These are phyloP conservation scores for Cydonia oblonga DNA, from an alignment of 331 rosid genomes.

Conservation along the genomic window DNA sequence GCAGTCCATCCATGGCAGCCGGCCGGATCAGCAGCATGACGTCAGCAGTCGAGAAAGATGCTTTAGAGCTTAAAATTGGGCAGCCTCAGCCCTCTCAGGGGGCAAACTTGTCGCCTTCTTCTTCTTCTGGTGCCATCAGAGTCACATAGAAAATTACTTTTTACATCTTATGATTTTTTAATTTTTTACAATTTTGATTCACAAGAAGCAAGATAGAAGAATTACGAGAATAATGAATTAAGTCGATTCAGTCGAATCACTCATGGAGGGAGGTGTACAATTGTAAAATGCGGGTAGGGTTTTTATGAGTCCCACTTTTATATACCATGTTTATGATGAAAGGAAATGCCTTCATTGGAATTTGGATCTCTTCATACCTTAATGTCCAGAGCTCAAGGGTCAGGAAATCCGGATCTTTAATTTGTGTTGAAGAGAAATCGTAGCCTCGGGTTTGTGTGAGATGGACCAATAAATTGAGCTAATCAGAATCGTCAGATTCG, in stretches of 20 bases:
- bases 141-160: constrained; percentile 8
- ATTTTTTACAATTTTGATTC: neutral
- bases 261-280: neutral
- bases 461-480: too few relatives aligned
- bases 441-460: too few relatives aligned
- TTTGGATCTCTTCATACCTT: too few relatives aligned
- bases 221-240: neutral
- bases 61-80: constrained; percentile 33
- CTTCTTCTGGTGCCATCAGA: constrained; percentile 30
- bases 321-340: too few relatives aligned
- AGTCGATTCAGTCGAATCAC: neutral
- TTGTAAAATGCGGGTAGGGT: neutral
- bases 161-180: neutral
- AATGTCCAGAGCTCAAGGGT: too few relatives aligned
- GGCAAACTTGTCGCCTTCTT: constrained; percentile 10
- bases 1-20: neutral
- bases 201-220: too few relatives aligned
- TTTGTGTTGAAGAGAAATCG: too few relatives aligned
- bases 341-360: too few relatives aligned
- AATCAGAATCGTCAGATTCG: too few relatives aligned
- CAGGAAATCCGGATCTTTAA: too few relatives aligned
- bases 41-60: constrained; percentile 9
- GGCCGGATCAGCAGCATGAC: neutral
- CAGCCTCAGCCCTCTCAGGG: constrained; percentile 23
- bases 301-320: neutral